Evolutionary conservation across 2,329 filamentous ascomycete genomes (phyloP).

Genomic region (Whalleya microplaca): DNA sequence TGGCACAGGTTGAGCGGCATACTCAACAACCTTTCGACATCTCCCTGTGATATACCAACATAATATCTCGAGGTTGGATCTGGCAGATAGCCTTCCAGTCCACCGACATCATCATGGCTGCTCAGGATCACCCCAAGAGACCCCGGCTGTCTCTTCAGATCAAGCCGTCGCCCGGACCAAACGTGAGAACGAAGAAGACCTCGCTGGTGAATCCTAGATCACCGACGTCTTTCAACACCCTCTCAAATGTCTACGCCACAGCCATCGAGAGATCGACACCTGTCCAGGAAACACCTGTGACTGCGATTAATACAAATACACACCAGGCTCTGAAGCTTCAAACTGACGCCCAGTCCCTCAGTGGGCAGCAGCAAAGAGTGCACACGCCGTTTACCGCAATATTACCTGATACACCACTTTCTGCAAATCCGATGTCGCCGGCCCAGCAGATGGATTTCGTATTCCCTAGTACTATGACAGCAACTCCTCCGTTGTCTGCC

Average conservation of each 20-base stretch:
- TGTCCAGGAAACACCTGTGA: conserved; percentile 50
- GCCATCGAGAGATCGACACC: conserved; percentile 64
- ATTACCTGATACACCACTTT: conserved; percentile 58
- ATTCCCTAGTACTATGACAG: conserved; percentile 61
- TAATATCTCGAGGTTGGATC: conserved; percentile 4
- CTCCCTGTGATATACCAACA: conserved; percentile 2
- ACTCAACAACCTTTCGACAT: conserved; percentile 12
- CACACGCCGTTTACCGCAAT: conserved; percentile 51
- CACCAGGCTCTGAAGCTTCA: conserved; percentile 43
- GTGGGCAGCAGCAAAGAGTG: conserved; percentile 38
- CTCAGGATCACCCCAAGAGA: conserved; percentile 45
- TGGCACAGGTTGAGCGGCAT: conserved; percentile 23
- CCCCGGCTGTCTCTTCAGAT: conserved; percentile 62
- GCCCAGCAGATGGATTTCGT: conserved; percentile 47
- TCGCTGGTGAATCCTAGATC: conserved; percentile 54
- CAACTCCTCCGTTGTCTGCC: conserved; percentile 62
- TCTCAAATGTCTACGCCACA: conserved; percentile 67
- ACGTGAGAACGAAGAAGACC: conserved; percentile 45
- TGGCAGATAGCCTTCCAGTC: not conserved
- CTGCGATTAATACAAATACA: conserved; percentile 54
- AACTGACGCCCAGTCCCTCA: conserved; percentile 39
- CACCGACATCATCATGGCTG: conserved; percentile 41
- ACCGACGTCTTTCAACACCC: conserved; percentile 67
- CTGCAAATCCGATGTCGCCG: conserved; percentile 55
- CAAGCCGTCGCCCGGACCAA: conserved; percentile 47